Evolutionary conservation across 768 basidiomycete species (phyloP).

Genomic region (Tylopilus vinaceipallidus): DNA sequence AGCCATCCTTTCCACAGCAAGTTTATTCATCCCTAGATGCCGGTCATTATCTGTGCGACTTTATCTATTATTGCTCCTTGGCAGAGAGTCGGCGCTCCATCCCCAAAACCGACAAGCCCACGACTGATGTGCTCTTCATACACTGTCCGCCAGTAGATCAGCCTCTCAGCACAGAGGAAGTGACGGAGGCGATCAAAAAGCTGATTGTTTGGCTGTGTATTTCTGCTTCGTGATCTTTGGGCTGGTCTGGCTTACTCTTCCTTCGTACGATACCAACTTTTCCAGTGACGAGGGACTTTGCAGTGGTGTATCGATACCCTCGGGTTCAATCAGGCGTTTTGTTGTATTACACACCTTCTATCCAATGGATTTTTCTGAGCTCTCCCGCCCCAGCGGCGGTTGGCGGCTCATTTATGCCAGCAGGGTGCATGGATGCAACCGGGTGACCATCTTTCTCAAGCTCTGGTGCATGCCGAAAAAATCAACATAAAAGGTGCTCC

Average conservation of each 20-base stretch:
- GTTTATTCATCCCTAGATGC: conserved; percentile 74
- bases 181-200: conserved; percentile 61
- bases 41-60: conserved; percentile 75
- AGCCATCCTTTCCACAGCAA: conserved; percentile 40
- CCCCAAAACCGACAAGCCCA: conserved; percentile 32
- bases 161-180: conserved; percentile 62
- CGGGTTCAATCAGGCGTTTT: neutral
- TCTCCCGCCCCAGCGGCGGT: too few species aligned
- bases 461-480: neutral
- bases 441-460: conserved; percentile 11
- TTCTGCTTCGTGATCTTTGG: conserved; percentile 15
- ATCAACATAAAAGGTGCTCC: too few species aligned
- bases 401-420: too few species aligned
- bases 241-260: neutral
- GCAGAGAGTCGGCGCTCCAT: conserved; percentile 56
- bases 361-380: neutral
- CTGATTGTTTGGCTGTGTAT: conserved; percentile 60
- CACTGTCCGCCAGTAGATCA: conserved; percentile 70
- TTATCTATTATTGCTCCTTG: conserved; percentile 73
- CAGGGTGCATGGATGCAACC: neutral
- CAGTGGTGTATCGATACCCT: conserved; percentile 14
- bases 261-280: conserved; percentile 17
- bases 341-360: conserved; percentile 3
- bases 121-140: conserved; percentile 56
- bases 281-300: conserved; percentile 21